A percentile compares a stretch with the other conserved stretches of the same genome.
Conservation (phyloP, 2,329 filamentous ascomycete genomes). For the Periconia digitata region DNA sequence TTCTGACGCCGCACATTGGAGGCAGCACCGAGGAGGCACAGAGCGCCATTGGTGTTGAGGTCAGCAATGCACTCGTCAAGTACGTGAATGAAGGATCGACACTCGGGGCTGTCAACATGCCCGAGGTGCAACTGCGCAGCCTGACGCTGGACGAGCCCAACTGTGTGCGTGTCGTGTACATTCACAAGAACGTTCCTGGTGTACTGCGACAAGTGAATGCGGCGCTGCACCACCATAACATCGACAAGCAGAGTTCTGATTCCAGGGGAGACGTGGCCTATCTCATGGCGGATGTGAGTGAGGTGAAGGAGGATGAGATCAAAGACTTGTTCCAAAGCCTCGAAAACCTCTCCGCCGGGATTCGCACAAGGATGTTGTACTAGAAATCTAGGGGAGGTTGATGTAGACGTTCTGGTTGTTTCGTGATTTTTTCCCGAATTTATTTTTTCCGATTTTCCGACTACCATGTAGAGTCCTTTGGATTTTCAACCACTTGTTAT, state of each 20-base stretch:
- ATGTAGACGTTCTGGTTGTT: no score
- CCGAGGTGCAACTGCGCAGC: slow-evolving; percentile 89
- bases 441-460: not conserved
- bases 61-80: slow-evolving; percentile 80
- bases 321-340: slow-evolving; percentile 82
- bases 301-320: slow-evolving; percentile 77
- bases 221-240: slow-evolving; percentile 91
- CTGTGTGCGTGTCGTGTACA: slow-evolving; percentile 91
- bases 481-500: not conserved
- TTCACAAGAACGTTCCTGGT: slow-evolving; percentile 95
- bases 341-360: slow-evolving; percentile 69
- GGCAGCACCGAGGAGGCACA: slow-evolving; percentile 98
- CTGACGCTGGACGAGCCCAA: slow-evolving; percentile 86
- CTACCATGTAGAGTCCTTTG: not conserved
- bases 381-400: slow-evolving; percentile 29
- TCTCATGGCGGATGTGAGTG: slow-evolving; percentile 95
- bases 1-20: slow-evolving; percentile 94
- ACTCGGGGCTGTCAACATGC: slow-evolving; percentile 90
- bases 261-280: slow-evolving; percentile 93
- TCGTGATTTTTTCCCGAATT: not conserved
- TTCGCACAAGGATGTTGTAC: slow-evolving; percentile 53
- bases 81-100: slow-evolving; percentile 97
- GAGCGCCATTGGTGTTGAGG: slow-evolving; percentile 92
- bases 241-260: slow-evolving; percentile 98
- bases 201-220: slow-evolving; percentile 94